phyloP scores from a whole-genome alignment of 1,139 yeast species.

The Taphrina betulina region DNA sequence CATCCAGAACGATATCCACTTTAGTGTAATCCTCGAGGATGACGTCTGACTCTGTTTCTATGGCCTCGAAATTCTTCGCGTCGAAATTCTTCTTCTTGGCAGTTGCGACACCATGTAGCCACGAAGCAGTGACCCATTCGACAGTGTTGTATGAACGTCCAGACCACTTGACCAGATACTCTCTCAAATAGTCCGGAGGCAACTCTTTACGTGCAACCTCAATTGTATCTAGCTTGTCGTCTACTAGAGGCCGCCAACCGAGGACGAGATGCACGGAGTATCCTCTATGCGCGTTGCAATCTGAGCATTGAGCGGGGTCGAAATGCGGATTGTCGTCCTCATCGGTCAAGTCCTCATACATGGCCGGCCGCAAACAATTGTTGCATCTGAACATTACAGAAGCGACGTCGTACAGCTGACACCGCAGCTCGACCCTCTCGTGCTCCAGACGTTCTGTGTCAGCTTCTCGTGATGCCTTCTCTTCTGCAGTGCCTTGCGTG shows the following conservation, averaged over 20 bases:
- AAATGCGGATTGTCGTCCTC: conserved; percentile 16
- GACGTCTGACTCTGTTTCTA: conserved; percentile 11
- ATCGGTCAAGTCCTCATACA: conserved; percentile 22
- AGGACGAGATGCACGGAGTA: conserved; percentile 16
- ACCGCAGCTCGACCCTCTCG: conserved; percentile 6
- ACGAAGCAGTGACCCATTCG: conserved; percentile 38
- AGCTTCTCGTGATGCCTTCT: not conserved
- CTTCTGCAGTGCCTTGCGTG: conserved; percentile 1
- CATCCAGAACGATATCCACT: conserved; percentile 37
- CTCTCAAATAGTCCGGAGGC: conserved; percentile 24
- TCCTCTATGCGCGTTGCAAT: conserved; percentile 16
- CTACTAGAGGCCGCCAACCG: conserved; percentile 20
- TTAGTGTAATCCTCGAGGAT: conserved; percentile 36
- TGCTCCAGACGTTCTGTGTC: conserved; percentile 16
- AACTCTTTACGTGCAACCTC: conserved; percentile 11
- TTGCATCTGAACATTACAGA: conserved; percentile 27
- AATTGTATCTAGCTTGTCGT: conserved; percentile 16
- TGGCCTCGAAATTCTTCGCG: conserved; percentile 32
- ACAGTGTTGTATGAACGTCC: conserved; percentile 36
- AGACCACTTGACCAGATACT: conserved; percentile 38
- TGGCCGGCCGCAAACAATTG: conserved; percentile 25
- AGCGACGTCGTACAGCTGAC: conserved; percentile 3
- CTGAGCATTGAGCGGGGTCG: conserved; percentile 26
- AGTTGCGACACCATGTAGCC: conserved; percentile 36
- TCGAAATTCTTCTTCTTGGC: conserved; percentile 35